Percentiles rank a stretch among this genome's conserved stretches.
Conservation (phyloP, 2,329 filamentous ascomycete genomes). For the Colletotrichum sidae region DNA sequence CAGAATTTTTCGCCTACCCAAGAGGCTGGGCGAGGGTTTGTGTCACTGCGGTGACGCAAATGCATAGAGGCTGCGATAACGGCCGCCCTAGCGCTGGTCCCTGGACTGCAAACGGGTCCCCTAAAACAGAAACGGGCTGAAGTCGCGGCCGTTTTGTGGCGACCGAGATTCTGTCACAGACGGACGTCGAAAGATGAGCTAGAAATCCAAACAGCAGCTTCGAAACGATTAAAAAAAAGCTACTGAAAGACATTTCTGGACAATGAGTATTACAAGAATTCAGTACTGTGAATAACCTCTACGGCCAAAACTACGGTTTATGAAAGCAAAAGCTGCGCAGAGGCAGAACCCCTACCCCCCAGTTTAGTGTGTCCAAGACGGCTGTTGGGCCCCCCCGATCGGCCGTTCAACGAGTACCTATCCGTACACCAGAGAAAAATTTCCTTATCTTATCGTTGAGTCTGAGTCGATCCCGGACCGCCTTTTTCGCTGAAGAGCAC, state of each 20-base stretch:
- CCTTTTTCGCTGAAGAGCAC: conserved; percentile 36
- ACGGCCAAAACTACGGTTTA: too few species aligned
- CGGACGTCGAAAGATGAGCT: too few species aligned
- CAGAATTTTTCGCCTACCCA: conserved; percentile 30
- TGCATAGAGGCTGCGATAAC: conserved; percentile 33
- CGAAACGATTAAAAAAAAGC: too few species aligned
- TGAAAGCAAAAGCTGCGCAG: too few species aligned
- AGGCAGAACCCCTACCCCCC: conserved; percentile 4
- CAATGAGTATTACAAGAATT: too few species aligned
- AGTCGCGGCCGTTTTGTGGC: neutral
- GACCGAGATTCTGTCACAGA: too few species aligned
- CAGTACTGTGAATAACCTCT: too few species aligned
- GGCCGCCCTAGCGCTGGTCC: conserved; percentile 29
- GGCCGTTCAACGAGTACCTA: conserved; percentile 30
- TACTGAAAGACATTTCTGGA: too few species aligned
- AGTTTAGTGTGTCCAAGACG: conserved; percentile 24
- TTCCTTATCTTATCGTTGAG: conserved; percentile 39
- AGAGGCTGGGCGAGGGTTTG: conserved; percentile 17
- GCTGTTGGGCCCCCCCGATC: conserved; percentile 34
- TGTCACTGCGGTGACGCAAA: conserved; percentile 32
- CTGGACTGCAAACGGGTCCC: conserved; percentile 24
- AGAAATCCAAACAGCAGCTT: too few species aligned
- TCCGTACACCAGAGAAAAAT: conserved; percentile 38
- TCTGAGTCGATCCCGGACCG: conserved; percentile 23
- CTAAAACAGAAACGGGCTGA: conserved; percentile 14